phyloP scores from a whole-genome alignment of 768 basidiomycete genomes.

The Collybia sordida region DNA sequence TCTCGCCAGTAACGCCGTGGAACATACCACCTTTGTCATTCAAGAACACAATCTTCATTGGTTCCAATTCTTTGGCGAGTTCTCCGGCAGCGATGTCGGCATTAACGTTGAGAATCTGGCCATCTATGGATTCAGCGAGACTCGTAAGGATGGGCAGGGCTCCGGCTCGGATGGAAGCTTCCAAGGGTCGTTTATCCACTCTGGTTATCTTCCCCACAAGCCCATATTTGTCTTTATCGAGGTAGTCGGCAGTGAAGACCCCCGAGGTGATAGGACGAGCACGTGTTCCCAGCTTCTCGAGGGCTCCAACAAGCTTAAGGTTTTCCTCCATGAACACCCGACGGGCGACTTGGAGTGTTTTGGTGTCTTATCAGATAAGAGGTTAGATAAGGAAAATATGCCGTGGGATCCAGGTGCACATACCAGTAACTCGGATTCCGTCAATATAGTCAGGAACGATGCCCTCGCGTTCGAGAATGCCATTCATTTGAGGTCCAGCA shows the following conservation, averaged over 20 bases:
- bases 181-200: constrained; percentile 94
- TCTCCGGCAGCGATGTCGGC: constrained; percentile 99
- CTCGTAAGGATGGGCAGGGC: constrained; percentile 95
- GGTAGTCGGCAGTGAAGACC: constrained; percentile 96
- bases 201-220: constrained; percentile 94
- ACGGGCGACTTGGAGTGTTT: constrained; percentile 92
- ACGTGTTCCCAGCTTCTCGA: constrained; percentile 93
- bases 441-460: constrained; percentile 96
- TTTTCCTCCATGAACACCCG: constrained; percentile 98
- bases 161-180: constrained; percentile 94
- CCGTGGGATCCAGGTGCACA: constrained; percentile 22
- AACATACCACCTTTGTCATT: constrained; percentile 98
- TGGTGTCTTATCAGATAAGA: constrained; percentile 60
- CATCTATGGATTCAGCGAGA: constrained; percentile 90
- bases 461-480: constrained; percentile 89
- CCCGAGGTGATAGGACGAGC: constrained; percentile 98
- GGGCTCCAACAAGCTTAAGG: constrained; percentile 87
- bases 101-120: constrained; percentile 99
- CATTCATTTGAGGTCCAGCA: constrained; percentile 93
- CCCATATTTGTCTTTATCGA: constrained; percentile 92
- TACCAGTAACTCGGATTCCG: constrained; percentile 95
- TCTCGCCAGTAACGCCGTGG: constrained; percentile 97
- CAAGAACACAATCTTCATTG: constrained; percentile 97
- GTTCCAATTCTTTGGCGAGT: constrained; percentile 95
- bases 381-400: background rate